A percentile compares a stretch with the other conserved stretches of the same genome.
These are phyloP conservation scores for Hypoxylon trugodes DNA, from an alignment of 495 filamentous ascomycete species.

Conservation along the genomic window DNA sequence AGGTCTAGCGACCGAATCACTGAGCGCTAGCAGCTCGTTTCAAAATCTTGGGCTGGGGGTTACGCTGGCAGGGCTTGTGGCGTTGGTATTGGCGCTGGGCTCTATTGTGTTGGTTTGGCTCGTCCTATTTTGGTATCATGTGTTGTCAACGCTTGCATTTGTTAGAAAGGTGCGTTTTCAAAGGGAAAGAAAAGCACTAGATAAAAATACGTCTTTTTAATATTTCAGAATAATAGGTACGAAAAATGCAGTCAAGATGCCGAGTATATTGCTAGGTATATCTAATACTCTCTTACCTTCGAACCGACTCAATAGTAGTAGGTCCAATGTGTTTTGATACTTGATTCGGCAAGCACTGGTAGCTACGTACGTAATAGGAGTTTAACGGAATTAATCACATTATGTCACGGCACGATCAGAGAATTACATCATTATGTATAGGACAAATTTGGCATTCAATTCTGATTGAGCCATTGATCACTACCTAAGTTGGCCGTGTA, in stretches of 20 bases:
- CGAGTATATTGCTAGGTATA: no score
- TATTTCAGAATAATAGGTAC: no score
- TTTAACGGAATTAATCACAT: no score
- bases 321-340: no score
- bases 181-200: not conserved
- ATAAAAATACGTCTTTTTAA: not conserved
- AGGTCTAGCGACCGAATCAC: slow-evolving; percentile 52
- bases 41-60: slow-evolving; percentile 43
- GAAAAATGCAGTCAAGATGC: no score
- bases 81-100: slow-evolving; percentile 20
- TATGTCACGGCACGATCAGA: no score
- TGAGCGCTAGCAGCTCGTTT: slow-evolving; percentile 50
- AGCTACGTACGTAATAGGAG: no score
- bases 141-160: slow-evolving; percentile 21
- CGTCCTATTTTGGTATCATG: slow-evolving; percentile 30
- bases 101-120: slow-evolving; percentile 22
- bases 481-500: slow-evolving; percentile 38
- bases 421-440: not conserved
- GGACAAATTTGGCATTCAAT: slow-evolving; percentile 18
- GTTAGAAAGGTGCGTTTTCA: slow-evolving; percentile 3
- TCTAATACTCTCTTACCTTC: no score
- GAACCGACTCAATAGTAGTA: no score
- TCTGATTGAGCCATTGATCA: slow-evolving; percentile 40
- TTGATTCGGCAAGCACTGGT: no score
- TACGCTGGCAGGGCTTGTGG: slow-evolving; percentile 36